Evolutionary conservation across 1,139 yeast genomes (phyloP), one percentile per base, ranked within the genome.

Genomic region (Debaryomyces coudertii): DNA sequence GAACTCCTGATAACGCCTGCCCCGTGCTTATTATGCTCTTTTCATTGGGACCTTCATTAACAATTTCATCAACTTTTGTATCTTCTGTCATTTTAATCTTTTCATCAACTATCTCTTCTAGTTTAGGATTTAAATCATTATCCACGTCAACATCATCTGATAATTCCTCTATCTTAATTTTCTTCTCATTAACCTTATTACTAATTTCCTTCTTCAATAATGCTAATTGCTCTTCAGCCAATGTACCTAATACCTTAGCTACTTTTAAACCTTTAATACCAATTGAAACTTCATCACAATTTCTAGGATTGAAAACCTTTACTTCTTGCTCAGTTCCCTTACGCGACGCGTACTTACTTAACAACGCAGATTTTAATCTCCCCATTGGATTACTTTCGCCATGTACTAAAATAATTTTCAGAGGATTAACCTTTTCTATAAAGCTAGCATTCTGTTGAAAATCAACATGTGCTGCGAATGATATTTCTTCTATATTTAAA

Each of bases 371-470:
- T 63, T 93, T 93, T 46, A 93, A 72, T 62, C 99, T 83, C 47
- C 98, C 99, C 99, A 93, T 93, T 24, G 97, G 97, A 55, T 89
- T 90, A 2, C 95, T 84, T 62, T 93, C 99, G n/a, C 99, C 99
- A 63, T 93, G 99, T 1, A 93, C 99, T 48, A 93, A 76, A 49
- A 93, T 90, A 45, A 87, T 85, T 48, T 87, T 84, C 52, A 80
- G 80, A 0, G 99, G 96, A 49, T 87, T 86, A 5, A 93, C 90
- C 50, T 83, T 74, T 57, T 92, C 97, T 46, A 93, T 93, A 58
- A 93, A 93, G 49, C 87, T 90, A 1, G 96, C 77, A 58, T 93
- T 93, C 61, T 93, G 97, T 57, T 88, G 92, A 66, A 87, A 93
- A 63, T 95, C 99, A 15, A 95, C 99, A 68, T 93, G 99, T 0